Evolutionary conservation across 139 green algal species (phyloP).

Genomic region (Chlamydomonas asymmetrica): DNA sequence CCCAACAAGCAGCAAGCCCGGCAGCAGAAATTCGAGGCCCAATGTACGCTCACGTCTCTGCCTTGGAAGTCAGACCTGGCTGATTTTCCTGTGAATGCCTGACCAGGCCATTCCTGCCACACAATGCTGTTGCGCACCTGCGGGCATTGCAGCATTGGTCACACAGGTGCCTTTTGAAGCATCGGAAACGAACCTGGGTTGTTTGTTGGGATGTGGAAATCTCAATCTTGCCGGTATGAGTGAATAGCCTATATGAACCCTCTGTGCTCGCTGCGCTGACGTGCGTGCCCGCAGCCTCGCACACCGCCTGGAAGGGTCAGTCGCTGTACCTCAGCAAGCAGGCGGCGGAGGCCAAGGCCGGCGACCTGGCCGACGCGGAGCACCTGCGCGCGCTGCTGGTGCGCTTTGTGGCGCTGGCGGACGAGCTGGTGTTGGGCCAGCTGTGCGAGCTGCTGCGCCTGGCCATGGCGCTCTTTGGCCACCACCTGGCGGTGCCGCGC

Average conservation of each 20-base stretch:
- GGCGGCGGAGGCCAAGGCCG: constrained; percentile 3
- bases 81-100: too few relatives aligned
- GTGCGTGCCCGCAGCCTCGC: too few relatives aligned
- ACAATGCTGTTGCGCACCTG: background rate
- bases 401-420: constrained; percentile 33
- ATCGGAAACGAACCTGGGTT: too few relatives aligned
- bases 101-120: too few relatives aligned
- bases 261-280: too few relatives aligned
- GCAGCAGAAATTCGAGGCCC: constrained; percentile 30
- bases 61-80: too few relatives aligned
- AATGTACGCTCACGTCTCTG: too few relatives aligned
- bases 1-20: constrained; percentile 27
- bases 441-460: constrained; percentile 35
- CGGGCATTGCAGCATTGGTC: background rate
- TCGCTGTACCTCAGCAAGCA: constrained; percentile 8
- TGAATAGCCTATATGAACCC: too few relatives aligned
- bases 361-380: constrained; percentile 14
- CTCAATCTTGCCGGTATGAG: too few relatives aligned
- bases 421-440: constrained; percentile 36
- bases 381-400: constrained; percentile 18
- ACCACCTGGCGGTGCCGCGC: constrained; percentile 25
- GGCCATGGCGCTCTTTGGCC: constrained; percentile 20
- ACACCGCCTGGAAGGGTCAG: constrained; percentile 29
- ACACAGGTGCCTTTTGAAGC: background rate
- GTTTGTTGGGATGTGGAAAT: too few relatives aligned